Evolutionary conservation across 164 flowering plant species (phyloP), one percentile per base, ranked within the genome.

Genomic region (Macadamia integrifolia): DNA sequence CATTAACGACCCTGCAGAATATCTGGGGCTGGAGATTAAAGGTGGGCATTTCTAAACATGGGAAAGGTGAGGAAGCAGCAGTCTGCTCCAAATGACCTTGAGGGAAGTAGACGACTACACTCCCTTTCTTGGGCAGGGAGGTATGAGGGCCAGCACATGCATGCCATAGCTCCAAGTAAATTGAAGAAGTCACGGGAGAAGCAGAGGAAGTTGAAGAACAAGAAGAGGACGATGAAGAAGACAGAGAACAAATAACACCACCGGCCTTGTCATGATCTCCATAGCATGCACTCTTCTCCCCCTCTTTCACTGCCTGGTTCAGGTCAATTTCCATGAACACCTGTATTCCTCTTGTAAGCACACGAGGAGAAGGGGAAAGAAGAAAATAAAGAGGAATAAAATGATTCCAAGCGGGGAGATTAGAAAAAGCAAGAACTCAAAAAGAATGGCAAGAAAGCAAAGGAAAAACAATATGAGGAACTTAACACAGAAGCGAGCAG

Each of bases 251-350:
- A 62, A 61, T 63, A 69, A 68, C 71, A 72, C 77, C 74, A 9
- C 59, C 76, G 58, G 61, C 75, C 69, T 80, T 75, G 32, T 75
- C 78, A 71, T 72, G 78, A 63, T 83, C 78, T 66, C 83, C 89
- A 49, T 14, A 49, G 67, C 40, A 66, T 66, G 71, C 80, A 75
- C 53, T 78, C 77, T 78, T 77, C 80, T 76, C 92, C 75, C 76
- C 86, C 77, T 78, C 91, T 61, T 55, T 67, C 79, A 75, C 79
- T 72, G 78, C 84, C 80, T 84, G 84, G 76, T 89, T 91, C 80
- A 91, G 81, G 83, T 91, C 97, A 88, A 91, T 79, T 89, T 91
- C 98, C 98, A 93, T 93, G 70, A 81, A 83, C 65, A 73, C 73
- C 65, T 67, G 53, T 56, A 58, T 23, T 64, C 55, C 64, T 55